Base-by-base conservation (phyloP, 2,329 filamentous ascomycete genomes). In the Pyrenochaeta sp. region DNA sequence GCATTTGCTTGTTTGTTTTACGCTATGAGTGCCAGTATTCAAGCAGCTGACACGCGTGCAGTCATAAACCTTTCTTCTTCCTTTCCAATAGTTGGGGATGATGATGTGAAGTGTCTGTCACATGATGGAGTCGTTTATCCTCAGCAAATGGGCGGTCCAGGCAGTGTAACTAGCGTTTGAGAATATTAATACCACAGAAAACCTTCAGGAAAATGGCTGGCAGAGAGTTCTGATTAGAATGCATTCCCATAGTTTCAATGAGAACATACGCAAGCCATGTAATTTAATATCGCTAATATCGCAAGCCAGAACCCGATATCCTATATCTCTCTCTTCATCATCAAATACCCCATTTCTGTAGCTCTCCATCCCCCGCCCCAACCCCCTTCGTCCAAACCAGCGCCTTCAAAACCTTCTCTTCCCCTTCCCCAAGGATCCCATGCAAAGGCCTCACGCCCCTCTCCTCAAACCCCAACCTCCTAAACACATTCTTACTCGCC, bases 381-480 rank as follows among this genome's bases (percentile, higher is more conserved):
- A 63, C 54, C 3, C 30, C 52, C 24, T 54, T 56, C 2, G 47
- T 50, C 65, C 65, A 69, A 24, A 67, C 61, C 24, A 53, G 40
- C 3, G 50, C 52, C 4, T 30, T 36, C 12, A 49, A 25, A n/a
- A 50, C 12, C 9, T 36, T 25, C 3, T 43, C 48, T 6, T n/a
- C 24, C 13, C 45, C 50, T 15, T n/a, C 30, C 19, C 46, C 39
- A n/a, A 59, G 68, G 10, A 32, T 50, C 1, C 59, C 63, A 15
- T 25, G 25, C 5, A 71, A 39, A 19, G 34, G 22, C 52, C 47
- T 55, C 5, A 58, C 42, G 0, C 68, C 70, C 5, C 57, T 47
- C 22, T 61, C 50, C 37, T 64, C 57, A 47, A 72, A 72, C 5
- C 65, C 67, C 44, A 72, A 12, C 15, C 64, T 61, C 36, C 19